These are phyloP conservation scores for Polyporus tsugae DNA, from an alignment of 1,284 basidiomycete species.

Conservation along the genomic window DNA sequence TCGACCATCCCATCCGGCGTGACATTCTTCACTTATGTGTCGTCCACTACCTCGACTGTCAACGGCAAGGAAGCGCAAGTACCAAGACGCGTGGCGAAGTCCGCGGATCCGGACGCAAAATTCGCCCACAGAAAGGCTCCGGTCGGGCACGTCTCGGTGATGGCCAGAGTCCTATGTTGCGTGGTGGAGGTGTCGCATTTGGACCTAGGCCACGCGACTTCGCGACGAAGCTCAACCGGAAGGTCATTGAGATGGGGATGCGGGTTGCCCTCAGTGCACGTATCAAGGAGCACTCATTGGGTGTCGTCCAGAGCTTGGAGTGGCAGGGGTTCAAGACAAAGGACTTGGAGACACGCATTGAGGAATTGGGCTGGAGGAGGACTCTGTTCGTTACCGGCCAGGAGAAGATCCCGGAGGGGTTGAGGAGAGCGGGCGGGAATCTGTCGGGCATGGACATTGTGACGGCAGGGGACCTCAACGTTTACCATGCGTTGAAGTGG, in stretches of 20 bases:
- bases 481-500: constrained; percentile 85
- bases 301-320: constrained; percentile 76
- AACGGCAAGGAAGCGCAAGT: constrained; percentile 89
- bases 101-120: constrained; percentile 87
- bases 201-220: constrained; percentile 93
- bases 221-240: constrained; percentile 88
- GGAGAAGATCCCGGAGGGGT: constrained; percentile 58
- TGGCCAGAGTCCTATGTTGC: constrained; percentile 87
- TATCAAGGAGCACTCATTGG: constrained; percentile 77
- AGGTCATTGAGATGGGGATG: constrained; percentile 94
- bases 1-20: constrained; percentile 85
- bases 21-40: constrained; percentile 96
- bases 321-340: constrained; percentile 79
- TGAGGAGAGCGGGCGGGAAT: constrained; percentile 68
- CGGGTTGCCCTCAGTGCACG: constrained; percentile 87
- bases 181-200: constrained; percentile 92
- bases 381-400: constrained; percentile 79
- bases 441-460: constrained; percentile 70
- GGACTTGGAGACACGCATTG: constrained; percentile 64
- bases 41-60: constrained; percentile 87
- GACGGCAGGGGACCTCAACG: constrained; percentile 70
- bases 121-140: constrained; percentile 92
- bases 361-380: constrained; percentile 67
- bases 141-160: constrained; percentile 93
- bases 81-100: constrained; percentile 95